Conservation (phyloP, 495 filamentous ascomycete species). For the Penicillium cinerascens region DNA sequence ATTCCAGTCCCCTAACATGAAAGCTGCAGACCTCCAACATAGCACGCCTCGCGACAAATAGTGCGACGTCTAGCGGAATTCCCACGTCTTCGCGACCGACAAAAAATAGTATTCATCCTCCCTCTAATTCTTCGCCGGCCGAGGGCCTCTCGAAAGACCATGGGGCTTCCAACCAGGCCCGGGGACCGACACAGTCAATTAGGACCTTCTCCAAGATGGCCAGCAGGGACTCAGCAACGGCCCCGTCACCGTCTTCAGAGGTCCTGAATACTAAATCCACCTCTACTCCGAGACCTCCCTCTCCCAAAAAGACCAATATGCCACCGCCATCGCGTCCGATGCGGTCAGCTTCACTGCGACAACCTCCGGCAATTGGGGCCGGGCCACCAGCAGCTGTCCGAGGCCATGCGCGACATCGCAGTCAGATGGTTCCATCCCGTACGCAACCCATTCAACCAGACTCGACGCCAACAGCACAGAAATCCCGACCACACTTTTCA, state of each 20-base stretch:
- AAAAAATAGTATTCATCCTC: neutral
- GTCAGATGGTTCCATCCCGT: constrained; percentile 29
- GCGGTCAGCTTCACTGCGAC: constrained; percentile 43
- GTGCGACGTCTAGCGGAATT: constrained; percentile 6
- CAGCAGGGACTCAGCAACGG: constrained; percentile 12
- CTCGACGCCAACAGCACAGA: constrained; percentile 18
- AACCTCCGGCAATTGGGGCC: constrained; percentile 23
- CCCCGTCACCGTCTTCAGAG: constrained; percentile 37
- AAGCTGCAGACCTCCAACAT: constrained; percentile 23
- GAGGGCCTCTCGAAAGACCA: constrained; percentile 13
- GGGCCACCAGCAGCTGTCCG: constrained; percentile 13
- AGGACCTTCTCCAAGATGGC: too few species aligned
- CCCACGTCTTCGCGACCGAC: constrained; percentile 7
- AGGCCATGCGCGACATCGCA: constrained; percentile 37
- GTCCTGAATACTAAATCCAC: too few species aligned
- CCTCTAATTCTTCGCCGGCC: constrained; percentile 8
- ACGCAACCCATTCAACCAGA: constrained; percentile 16
- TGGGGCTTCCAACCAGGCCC: constrained; percentile 13
- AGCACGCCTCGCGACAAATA: constrained; percentile 27
- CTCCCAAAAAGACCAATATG: constrained; percentile 40
- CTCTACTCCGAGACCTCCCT: constrained; percentile 20
- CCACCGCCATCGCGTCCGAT: constrained; percentile 33
- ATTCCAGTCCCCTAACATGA: constrained; percentile 14
- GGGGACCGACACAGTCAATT: too few species aligned
- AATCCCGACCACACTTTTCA: constrained; percentile 53